Base-by-base conservation (phyloP, 2,329 filamentous ascomycete genomes). In the Scytalidium sp. region DNA sequence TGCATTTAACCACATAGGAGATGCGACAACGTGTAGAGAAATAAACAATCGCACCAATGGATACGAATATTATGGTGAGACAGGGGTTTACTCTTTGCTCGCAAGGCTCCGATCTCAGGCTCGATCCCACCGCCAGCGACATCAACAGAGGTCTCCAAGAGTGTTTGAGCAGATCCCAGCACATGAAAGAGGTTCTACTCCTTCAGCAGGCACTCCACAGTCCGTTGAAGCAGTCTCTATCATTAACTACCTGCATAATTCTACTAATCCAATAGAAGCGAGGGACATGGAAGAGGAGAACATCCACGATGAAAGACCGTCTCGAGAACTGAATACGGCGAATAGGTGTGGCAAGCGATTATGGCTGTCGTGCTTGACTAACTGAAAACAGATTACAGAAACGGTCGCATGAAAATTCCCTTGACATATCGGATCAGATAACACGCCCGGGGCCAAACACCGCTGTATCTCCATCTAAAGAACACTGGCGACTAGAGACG, bases 181-280 rank as follows among this genome's bases (percentile, higher is more conserved):
- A 13, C 8, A 29, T 8, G 25, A 29, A 7, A 7, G 7, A 7
- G 25, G 13, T 13, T 29, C 25, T 7, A 29, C 25, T 13, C 7
- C 25, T 13, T 29, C 25, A 7, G n/a, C n/a, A n/a, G n/a, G n/a
- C n/a, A n/a, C n/a, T n/a, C n/a, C n/a, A n/a, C n/a, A n/a, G n/a
- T n/a, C n/a, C n/a, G n/a, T n/a, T n/a, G 25, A 29, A 8, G 7
- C 25, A 7, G 25, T 29, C 7, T 29, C 25, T 29, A 29, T 29
- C 25, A 29, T 29, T 29, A 29, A 29, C 25, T 29, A 8, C 25
- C 13, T 29, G 7, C 25, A 29, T 29, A 13, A 13, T 8, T 29
- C 25, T 13, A 29, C 8, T 29, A 29, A 29, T 29, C 8, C 8
- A 8, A 8, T 29, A 8, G 58, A 59, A 39, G 8, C 8, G 7